Base-by-base conservation (phyloP, 305 asterid species). In the Fraxinus dipetala region DNA sequence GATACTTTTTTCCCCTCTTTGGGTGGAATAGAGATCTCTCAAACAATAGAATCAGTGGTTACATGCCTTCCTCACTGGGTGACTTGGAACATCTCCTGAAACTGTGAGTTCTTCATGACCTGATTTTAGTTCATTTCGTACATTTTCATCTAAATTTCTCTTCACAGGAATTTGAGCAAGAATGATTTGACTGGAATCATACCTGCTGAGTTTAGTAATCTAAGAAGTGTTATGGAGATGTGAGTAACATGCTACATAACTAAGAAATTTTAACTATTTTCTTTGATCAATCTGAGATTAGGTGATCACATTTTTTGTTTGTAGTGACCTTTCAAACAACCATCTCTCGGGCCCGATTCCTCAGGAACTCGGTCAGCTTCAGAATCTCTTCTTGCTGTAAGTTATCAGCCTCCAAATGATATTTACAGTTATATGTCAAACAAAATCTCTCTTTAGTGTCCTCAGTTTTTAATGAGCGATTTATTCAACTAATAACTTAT, bases 51-150 rank as follows among this genome's bases (percentile, higher is more conserved):
- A 89, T 96, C 84, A 89, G 85, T 4, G 98, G 98, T 32, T 83
- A 88, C 2, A 91, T 95, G 87, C 97, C 99, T 31, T 86, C 98
- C n/a, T 88, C 98, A 45, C 92, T 96, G 0, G 98, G 99, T 72
- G 99, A 96, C 85, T 86, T 93, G 93, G 98, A 96, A 87, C 99
- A 96, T 89, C 99, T 96, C 82, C 86, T 95, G 75, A 96, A 95
- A 86, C 89, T 96, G 99, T 93, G 83, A 86, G 98, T 85, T 48
- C 2, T 61, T 38, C 11, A 3, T 74, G 13, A 34, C n/a, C 16
- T 8, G 20, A 4, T 32, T 48, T 84, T 34, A 2, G 6, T 72
- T 26, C 5, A 11, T 22, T 18, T 3, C 24, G 4, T 45, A 11
- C 26, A 69, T 22, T 78, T 24, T 69, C 45, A 22, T 74, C 82